phyloP scores from a whole-genome alignment of 2,329 filamentous ascomycete genomes.

The Berkeleyomyces rouxiae region DNA sequence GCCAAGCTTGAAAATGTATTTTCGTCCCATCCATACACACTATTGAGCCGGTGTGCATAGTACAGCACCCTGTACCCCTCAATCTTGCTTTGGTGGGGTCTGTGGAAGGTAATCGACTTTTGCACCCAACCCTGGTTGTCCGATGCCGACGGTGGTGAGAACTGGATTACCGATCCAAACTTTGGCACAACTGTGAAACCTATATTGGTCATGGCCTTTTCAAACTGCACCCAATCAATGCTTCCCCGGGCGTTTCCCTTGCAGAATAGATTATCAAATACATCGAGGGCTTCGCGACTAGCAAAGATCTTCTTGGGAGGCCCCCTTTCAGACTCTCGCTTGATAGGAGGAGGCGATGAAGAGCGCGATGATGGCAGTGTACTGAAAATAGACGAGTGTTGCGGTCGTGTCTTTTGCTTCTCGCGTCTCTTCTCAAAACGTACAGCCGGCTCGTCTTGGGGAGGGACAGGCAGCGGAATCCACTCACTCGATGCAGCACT shows the following conservation, averaged over 20 bases:
- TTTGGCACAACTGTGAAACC: conserved; percentile 26
- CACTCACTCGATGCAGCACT: conserved; percentile 14
- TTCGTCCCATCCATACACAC: conserved; percentile 23
- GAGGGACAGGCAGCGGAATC: conserved; percentile 13
- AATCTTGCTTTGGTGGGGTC: conserved; percentile 23
- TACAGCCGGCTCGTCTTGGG: conserved; percentile 16
- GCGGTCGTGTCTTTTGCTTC: conserved; percentile 30
- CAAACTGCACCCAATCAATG: conserved; percentile 24
- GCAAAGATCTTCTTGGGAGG: conserved; percentile 21
- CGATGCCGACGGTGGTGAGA: conserved; percentile 18
- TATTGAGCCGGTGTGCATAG: conserved; percentile 20
- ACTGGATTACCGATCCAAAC: conserved; percentile 28
- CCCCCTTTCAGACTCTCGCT: neutral
- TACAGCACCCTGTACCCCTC: conserved; percentile 20
- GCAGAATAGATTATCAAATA: conserved; percentile 24
- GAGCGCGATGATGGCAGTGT: conserved; percentile 13
- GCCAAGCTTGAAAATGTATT: conserved; percentile 18
- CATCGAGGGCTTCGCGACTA: conserved; percentile 21
- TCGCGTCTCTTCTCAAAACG: conserved; percentile 22
- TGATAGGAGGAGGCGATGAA: neutral
- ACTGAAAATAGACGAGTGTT: conserved; percentile 22
- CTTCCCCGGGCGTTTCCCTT: conserved; percentile 19
- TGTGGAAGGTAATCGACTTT: conserved; percentile 22
- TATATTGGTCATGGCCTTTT: conserved; percentile 25
- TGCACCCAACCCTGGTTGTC: conserved; percentile 16